phyloP scores from a whole-genome alignment of 345 rosid genomes.

The Syzygium oleosum region DNA sequence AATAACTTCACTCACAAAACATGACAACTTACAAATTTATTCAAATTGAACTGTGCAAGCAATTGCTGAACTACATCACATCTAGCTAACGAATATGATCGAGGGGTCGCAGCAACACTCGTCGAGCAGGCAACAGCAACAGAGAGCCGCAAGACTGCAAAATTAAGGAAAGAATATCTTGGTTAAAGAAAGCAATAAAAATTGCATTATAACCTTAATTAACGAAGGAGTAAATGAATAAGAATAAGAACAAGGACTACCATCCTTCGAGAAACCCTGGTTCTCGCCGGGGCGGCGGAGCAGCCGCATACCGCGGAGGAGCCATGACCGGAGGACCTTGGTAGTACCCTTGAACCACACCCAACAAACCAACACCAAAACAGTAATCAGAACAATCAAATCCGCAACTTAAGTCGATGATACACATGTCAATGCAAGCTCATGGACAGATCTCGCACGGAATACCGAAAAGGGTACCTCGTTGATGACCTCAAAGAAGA shows the following conservation, averaged over 20 bases:
- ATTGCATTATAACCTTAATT: not conserved
- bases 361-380: not conserved
- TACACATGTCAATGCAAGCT: not conserved
- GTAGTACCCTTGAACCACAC: constrained; percentile 28
- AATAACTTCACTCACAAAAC: not conserved
- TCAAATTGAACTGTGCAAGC: not conserved
- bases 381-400: not conserved
- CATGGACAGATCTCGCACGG: not conserved
- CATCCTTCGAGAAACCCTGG: constrained; percentile 53
- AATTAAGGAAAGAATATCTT: not conserved
- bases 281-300: constrained; percentile 34
- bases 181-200: not conserved
- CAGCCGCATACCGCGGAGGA: constrained; percentile 43
- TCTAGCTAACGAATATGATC: not conserved
- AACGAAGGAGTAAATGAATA: not conserved
- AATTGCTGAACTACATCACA: not conserved
- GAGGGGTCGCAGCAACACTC: constrained; percentile 27
- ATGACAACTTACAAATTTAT: not conserved
- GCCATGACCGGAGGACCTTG: constrained; percentile 65
- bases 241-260: constrained; percentile 10
- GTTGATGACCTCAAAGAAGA: not conserved
- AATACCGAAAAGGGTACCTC: not conserved
- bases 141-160: constrained; percentile 21
- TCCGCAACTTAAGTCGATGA: not conserved
- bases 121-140: constrained; percentile 25